Evolutionary conservation across 805 yeast species (phyloP).

Genomic region (Ogataea sp.): DNA sequence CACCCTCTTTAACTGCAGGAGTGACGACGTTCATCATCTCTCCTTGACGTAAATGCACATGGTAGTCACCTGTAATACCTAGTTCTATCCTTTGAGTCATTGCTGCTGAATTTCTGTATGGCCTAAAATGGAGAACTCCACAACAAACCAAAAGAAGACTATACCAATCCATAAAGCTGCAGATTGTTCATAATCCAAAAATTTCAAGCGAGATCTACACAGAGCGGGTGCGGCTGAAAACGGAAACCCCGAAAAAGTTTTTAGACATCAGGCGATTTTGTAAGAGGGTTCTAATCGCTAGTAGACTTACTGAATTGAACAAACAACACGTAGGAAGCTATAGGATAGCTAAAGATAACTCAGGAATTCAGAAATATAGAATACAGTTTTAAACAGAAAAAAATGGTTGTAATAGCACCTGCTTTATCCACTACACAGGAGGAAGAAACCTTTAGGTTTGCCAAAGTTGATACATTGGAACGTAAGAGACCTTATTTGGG

Average conservation of each 20-base stretch:
- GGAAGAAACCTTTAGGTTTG: conserved; percentile 44
- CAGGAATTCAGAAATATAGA: too few species aligned
- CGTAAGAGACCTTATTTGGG: conserved; percentile 2
- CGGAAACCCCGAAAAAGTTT: too few species aligned
- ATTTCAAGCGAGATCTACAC: too few species aligned
- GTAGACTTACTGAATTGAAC: too few species aligned
- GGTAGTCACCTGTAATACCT: conserved; percentile 84
- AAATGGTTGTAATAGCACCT: conserved; percentile 48
- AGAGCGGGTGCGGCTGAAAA: too few species aligned
- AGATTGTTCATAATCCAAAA: not conserved
- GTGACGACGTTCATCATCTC: conserved; percentile 86
- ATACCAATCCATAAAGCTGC: not conserved
- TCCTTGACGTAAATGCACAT: conserved; percentile 93
- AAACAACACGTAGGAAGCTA: too few species aligned
- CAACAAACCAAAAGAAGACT: not conserved
- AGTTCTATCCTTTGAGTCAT: conserved; percentile 30
- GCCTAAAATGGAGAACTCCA: too few species aligned
- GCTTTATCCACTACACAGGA: conserved; percentile 69
- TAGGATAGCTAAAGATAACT: too few species aligned
- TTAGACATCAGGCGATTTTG: not conserved
- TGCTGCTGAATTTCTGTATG: not conserved
- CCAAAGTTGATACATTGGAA: conserved; percentile 25
- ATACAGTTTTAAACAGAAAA: too few species aligned
- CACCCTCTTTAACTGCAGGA: conserved; percentile 87
- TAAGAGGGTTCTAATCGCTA: too few species aligned